Evolutionary conservation across 768 basidiomycete genomes (phyloP).

Genomic region (Pulveroboletus sp.): DNA sequence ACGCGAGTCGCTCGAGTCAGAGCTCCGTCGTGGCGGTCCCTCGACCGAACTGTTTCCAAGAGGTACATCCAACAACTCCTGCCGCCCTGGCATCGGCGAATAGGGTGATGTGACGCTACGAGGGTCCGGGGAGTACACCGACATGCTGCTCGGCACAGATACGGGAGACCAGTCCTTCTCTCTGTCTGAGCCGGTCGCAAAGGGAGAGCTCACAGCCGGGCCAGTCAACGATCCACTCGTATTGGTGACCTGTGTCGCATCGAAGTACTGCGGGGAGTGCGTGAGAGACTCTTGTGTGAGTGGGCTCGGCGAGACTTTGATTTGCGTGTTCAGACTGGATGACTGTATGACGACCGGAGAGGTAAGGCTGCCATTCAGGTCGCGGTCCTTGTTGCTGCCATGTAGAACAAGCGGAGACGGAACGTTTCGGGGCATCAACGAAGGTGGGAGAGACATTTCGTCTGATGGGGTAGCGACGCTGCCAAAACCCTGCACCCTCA

Average conservation of each 20-base stretch:
- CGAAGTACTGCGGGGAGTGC: slow-evolving; percentile 3
- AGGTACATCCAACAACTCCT: slow-evolving; percentile 19
- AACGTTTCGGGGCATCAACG: slow-evolving; percentile 18
- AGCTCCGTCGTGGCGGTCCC: slow-evolving; percentile 15
- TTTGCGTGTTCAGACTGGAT: slow-evolving; percentile 29
- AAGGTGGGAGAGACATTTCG: slow-evolving; percentile 14
- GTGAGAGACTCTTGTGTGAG: slow-evolving; percentile 25
- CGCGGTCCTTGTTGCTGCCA: slow-evolving; percentile 1
- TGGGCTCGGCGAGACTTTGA: slow-evolving; percentile 36
- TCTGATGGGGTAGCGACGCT: background rate
- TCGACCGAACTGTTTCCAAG: slow-evolving; percentile 19
- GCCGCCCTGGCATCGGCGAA: slow-evolving; percentile 8
- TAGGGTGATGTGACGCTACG: slow-evolving; percentile 10
- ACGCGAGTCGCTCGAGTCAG: slow-evolving; percentile 30
- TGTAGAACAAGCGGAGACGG: slow-evolving; percentile 19
- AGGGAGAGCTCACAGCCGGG: slow-evolving; percentile 10
- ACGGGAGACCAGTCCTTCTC: slow-evolving; percentile 22
- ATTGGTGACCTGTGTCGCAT: background rate
- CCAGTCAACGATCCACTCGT: slow-evolving; percentile 7
- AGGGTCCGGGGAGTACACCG: slow-evolving; percentile 12
- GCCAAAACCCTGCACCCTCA: background rate
- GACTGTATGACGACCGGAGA: slow-evolving; percentile 29
- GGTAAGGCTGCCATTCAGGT: background rate
- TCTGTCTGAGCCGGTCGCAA: slow-evolving; percentile 8
- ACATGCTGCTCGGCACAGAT: slow-evolving; percentile 1